Base-by-base conservation (phyloP, 495 filamentous ascomycete species). In the Hypoxylon perforatum region DNA sequence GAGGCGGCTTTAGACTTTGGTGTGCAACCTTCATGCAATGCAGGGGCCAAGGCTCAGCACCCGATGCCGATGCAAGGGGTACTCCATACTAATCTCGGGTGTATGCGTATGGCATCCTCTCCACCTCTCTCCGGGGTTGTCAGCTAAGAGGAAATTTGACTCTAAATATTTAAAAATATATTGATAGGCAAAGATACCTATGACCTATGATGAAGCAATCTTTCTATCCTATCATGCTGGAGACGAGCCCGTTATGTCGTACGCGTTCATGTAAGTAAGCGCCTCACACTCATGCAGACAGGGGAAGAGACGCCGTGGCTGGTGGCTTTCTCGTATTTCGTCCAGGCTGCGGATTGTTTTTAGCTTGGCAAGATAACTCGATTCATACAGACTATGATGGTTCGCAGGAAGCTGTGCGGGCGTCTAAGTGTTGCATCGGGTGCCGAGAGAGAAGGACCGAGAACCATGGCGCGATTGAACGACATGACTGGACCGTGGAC, bases 351-450 rank as follows among this genome's bases (percentile, higher is more conserved):
- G 51, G 47, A 18, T 46, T 52, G 12, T 53, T 59, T 42, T 58
- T 50, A 60, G 15, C 60, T 63, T 60, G 65, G 65, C 61, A 38
- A 59, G 48, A 68, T 42, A 46, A 18, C 14, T 50, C 33, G 23
- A 33, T 56, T 28, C 38, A 39, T 57, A 36, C 36, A 36, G 46
- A 56, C 50, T 33, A 39, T 22, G 46, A 51, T 7, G 56, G 17
- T 38, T 38, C n/a, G 21, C 10, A 25, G 41, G 25, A 30, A 45
- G 11, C 14, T 12, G 15, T 36, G 60, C 51, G 36, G 66, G 66
- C 66, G 66, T 61, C 57, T 61, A 57, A 53, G 39, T 57, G 61
- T 69, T 51, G 57, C 57, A 65, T 69, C 41, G 51, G 65, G 47
- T 49, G 36, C 25, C 60, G 44, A 14, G 35, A 33, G 51, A 55